These are phyloP conservation scores for Fusarium sp. DNA, from an alignment of 2,329 filamentous ascomycete genomes.

Conservation along the genomic window DNA sequence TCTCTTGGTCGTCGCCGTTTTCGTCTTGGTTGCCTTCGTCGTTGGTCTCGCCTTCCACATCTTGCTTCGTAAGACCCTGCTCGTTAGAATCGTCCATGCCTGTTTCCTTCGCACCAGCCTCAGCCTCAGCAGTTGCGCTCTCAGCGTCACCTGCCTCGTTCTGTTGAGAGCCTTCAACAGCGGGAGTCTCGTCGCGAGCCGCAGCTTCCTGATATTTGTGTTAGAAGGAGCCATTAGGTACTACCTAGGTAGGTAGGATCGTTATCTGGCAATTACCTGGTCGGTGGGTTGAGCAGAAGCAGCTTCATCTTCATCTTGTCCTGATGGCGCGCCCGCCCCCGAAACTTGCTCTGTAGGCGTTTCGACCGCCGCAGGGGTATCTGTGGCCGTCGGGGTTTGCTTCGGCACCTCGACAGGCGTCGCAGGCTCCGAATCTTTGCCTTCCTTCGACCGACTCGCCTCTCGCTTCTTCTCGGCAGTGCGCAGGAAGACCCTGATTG, in stretches of 20 bases:
- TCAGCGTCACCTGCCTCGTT: slow-evolving; percentile 32
- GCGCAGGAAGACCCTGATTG: slow-evolving; percentile 89
- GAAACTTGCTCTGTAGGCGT: slow-evolving; percentile 30
- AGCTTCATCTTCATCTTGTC: slow-evolving; percentile 17
- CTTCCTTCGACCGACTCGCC: slow-evolving; percentile 65
- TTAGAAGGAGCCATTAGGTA: slow-evolving; percentile 4
- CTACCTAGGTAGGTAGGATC: neutral
- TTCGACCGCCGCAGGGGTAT: slow-evolving; percentile 32
- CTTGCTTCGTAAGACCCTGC: slow-evolving; percentile 32
- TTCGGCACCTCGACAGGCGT: slow-evolving; percentile 57
- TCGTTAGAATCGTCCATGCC: slow-evolving; percentile 36
- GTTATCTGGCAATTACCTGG: slow-evolving; percentile 27
- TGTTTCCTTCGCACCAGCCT: slow-evolving; percentile 30
- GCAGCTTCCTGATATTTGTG: slow-evolving; percentile 2
- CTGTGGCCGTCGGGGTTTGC: slow-evolving; percentile 46
- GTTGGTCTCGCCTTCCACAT: slow-evolving; percentile 37
- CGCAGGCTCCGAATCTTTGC: slow-evolving; percentile 54
- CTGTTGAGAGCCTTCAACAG: slow-evolving; percentile 11
- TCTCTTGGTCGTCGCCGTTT: slow-evolving; percentile 48
- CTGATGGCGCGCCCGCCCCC: slow-evolving; percentile 12
- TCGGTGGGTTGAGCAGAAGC: slow-evolving; percentile 19
- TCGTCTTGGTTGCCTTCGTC: slow-evolving; percentile 45
- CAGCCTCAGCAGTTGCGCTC: slow-evolving; percentile 21
- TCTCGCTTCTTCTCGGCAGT: slow-evolving; percentile 92
- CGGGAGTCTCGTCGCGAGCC: slow-evolving; percentile 5